Evolutionary conservation across 1,284 basidiomycete species (phyloP).

Genomic region (Exobasidium rhododendri): DNA sequence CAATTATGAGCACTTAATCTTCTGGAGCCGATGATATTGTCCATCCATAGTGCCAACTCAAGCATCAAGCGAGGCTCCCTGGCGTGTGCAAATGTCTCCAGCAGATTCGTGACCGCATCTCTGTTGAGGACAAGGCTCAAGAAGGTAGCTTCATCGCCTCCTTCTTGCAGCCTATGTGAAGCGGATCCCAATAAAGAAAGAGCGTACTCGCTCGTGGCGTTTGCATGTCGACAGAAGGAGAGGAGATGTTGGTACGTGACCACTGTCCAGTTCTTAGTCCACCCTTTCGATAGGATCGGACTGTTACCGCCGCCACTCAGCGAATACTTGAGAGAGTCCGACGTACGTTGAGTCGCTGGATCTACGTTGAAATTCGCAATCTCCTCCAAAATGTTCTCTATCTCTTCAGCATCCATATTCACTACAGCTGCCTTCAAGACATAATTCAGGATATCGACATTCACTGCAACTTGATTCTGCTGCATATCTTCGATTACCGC

Average conservation of each 20-base stretch:
- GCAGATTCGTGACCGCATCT: conserved; percentile 16
- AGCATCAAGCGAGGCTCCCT: conserved; percentile 30
- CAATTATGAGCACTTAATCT: conserved; percentile 17
- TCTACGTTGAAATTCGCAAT: conserved; percentile 15
- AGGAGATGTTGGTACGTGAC: conserved; percentile 32
- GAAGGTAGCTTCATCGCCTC: background rate
- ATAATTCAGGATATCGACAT: conserved; percentile 30
- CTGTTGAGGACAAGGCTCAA: conserved; percentile 18
- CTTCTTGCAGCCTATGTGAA: conserved; percentile 11
- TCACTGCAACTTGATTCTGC: conserved; percentile 17
- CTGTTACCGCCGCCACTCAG: background rate
- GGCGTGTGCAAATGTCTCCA: conserved; percentile 22
- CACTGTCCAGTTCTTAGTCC: conserved; percentile 31
- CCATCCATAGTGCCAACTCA: conserved; percentile 29
- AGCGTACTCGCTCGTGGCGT: conserved; percentile 33
- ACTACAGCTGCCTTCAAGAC: conserved; percentile 29
- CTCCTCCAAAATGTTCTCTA: conserved; percentile 19
- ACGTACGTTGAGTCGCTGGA: background rate
- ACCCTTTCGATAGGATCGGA: conserved; percentile 4
- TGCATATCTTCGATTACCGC: conserved; percentile 33
- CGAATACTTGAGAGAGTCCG: background rate
- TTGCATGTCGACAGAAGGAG: conserved; percentile 23
- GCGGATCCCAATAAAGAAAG: conserved; percentile 28
- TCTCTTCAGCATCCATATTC: conserved; percentile 18
- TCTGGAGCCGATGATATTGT: conserved; percentile 19